Base-by-base conservation (phyloP, 495 filamentous ascomycete species). In the Lasiosphaeria miniovina region DNA sequence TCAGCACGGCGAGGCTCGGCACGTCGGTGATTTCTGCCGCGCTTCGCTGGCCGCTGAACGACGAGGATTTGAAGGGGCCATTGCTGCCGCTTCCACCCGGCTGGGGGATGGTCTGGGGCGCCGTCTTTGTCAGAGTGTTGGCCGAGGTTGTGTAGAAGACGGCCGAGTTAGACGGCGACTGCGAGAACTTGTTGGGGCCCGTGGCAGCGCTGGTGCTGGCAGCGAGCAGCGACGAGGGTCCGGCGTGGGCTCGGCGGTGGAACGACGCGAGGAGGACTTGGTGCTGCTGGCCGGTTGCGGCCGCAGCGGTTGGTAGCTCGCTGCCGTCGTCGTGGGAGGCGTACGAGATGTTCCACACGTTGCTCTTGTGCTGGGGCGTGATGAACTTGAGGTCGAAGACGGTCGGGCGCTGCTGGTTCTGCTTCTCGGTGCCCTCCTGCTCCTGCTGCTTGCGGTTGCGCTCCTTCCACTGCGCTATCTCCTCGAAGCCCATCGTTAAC, bases 381-480 rank as follows among this genome's bases (percentile, higher is more conserved):
- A 10, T 10, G 55, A 55, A 12, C 17, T 59, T 53, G 38, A 49
- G 36, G 57, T 60, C 53, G 61, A 15, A 52, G 45, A 60, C 24
- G 46, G 52, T 49, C 24, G 31, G 9, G 46, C 36, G 34, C 8
- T 17, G 12, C 38, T 38, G 45, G 34, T 34, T 40, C 48, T 7
- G 36, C 0, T 53, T 36, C 3, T 35, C 31, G 31, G 11, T 0
- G 24, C 24, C 24, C 24, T 24, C 24, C 24, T 24, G 24, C 24
- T 24, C 24, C 24, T 24, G 24, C 24, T 24, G 38, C 38, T 40
- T 53, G 31, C 33, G 33, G 43, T 61, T 33, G 46, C 55, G 31
- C 24, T 43, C 58, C 49, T 61, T 57, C 55, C 57, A 58, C 36
- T 49, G 15, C n/a, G 52, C 46, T 36, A 61, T 57, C 8, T 59